Conservation (phyloP, 139 green algal species). For the Tetradesmus lagerheimii region DNA sequence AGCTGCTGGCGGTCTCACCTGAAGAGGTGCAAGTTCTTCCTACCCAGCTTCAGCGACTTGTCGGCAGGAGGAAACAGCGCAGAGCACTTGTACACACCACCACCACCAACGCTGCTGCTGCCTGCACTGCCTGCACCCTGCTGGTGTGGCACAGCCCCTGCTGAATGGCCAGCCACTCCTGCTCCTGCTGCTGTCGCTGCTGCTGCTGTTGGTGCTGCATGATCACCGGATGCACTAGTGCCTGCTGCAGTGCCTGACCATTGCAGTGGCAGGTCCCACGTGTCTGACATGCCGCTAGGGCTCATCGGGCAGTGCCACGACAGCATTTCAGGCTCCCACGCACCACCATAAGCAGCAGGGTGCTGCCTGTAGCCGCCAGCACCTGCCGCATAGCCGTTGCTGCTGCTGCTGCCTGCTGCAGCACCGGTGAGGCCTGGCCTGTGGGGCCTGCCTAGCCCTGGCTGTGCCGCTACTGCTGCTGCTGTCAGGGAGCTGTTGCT, state of each 20-base stretch:
- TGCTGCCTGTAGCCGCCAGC: background rate
- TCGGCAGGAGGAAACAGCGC: slow-evolving; percentile 69
- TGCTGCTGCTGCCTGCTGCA: background rate
- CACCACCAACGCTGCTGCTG: background rate
- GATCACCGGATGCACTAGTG: background rate
- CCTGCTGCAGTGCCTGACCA: slow-evolving; percentile 24
- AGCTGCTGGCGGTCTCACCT: background rate
- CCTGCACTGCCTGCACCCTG: background rate
- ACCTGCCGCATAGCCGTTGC: background rate
- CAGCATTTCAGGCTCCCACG: slow-evolving; percentile 32
- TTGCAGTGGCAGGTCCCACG: slow-evolving; percentile 21
- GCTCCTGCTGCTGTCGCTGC: background rate
- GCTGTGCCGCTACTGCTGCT: background rate
- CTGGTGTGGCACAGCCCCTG: background rate
- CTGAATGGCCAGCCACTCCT: background rate
- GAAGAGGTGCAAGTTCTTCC: slow-evolving; percentile 86
- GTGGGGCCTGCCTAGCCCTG: background rate
- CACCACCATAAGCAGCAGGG: background rate
- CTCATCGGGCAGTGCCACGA: slow-evolving; percentile 46
- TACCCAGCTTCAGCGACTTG: slow-evolving; percentile 68
- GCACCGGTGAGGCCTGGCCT: background rate
- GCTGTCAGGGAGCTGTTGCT: slow-evolving; percentile 3
- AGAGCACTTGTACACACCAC: slow-evolving; percentile 78
- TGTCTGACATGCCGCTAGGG: slow-evolving; percentile 33
- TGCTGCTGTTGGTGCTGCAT: background rate